phyloP scores from a whole-genome alignment of 768 basidiomycete genomes.

The Amanita rubescens region DNA sequence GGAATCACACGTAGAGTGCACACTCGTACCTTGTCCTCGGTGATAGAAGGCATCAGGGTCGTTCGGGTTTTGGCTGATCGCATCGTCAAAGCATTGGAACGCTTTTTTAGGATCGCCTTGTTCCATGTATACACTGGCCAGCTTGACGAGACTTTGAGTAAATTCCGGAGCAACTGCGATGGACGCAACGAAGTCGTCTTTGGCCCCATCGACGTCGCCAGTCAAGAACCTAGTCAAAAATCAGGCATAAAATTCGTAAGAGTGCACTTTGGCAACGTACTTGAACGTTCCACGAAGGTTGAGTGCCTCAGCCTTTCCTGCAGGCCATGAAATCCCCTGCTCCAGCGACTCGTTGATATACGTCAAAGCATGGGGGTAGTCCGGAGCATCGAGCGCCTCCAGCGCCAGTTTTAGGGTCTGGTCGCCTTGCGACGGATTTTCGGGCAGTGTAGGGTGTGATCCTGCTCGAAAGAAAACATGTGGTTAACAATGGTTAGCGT shows the following conservation, averaged over 20 bases:
- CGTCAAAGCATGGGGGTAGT: constrained; percentile 76
- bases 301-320: constrained; percentile 77
- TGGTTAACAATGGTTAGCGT: background rate
- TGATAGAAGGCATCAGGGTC: constrained; percentile 99
- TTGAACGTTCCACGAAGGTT: constrained; percentile 97
- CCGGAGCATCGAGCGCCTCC: constrained; percentile 75
- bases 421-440: constrained; percentile 72
- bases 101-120: constrained; percentile 74
- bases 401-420: constrained; percentile 73
- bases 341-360: constrained; percentile 80
- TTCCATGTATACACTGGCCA: constrained; percentile 97
- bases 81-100: constrained; percentile 88
- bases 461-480: constrained; percentile 34
- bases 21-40: constrained; percentile 78
- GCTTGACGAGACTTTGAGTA: constrained; percentile 92
- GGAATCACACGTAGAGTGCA: background rate
- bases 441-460: constrained; percentile 64
- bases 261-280: constrained; percentile 32
- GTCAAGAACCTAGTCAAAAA: constrained; percentile 65
- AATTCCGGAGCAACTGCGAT: constrained; percentile 57
- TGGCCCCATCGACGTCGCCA: constrained; percentile 75
- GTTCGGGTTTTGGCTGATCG: constrained; percentile 69
- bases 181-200: constrained; percentile 74
- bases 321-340: constrained; percentile 74
- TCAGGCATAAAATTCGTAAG: background rate